phyloP scores from a whole-genome alignment of 345 rosid species.

The Anacardium occidentale region DNA sequence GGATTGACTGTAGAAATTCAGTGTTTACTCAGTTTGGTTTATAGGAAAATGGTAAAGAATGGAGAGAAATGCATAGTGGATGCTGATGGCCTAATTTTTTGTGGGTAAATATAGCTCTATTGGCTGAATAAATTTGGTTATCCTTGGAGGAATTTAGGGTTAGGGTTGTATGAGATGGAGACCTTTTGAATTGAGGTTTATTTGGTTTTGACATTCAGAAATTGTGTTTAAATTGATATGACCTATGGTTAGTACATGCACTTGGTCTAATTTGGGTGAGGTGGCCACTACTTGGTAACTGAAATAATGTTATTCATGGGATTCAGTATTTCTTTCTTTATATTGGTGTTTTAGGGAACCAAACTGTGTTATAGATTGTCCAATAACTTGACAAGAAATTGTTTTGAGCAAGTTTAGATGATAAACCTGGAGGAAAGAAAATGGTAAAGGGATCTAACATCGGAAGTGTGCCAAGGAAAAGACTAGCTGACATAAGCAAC shows the following conservation, averaged over 20 bases:
- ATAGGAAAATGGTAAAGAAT: background rate
- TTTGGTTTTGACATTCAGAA: background rate
- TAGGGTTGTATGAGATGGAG: background rate
- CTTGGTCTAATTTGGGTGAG: background rate
- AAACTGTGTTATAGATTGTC: background rate
- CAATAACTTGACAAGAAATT: conserved; percentile 7
- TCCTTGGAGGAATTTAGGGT: background rate
- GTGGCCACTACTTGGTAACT: background rate
- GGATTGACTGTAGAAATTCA: background rate
- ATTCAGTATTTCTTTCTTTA: background rate
- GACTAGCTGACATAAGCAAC: conserved; percentile 57
- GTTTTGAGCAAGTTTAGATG: conserved; percentile 26
- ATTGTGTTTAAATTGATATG: background rate
- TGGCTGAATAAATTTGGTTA: background rate
- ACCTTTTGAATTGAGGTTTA: background rate
- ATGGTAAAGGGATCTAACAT: conserved; percentile 27
- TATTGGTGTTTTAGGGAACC: background rate
- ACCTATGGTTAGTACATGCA: background rate
- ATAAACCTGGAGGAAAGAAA: conserved; percentile 31
- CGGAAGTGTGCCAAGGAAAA: conserved; percentile 41
- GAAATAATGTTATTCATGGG: background rate
- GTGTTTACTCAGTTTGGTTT: background rate
- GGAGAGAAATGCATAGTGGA: background rate
- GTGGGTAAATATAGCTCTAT: background rate
- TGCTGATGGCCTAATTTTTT: background rate